phyloP scores from a whole-genome alignment of 495 filamentous ascomycete species.

The Penicillium waksmanii region DNA sequence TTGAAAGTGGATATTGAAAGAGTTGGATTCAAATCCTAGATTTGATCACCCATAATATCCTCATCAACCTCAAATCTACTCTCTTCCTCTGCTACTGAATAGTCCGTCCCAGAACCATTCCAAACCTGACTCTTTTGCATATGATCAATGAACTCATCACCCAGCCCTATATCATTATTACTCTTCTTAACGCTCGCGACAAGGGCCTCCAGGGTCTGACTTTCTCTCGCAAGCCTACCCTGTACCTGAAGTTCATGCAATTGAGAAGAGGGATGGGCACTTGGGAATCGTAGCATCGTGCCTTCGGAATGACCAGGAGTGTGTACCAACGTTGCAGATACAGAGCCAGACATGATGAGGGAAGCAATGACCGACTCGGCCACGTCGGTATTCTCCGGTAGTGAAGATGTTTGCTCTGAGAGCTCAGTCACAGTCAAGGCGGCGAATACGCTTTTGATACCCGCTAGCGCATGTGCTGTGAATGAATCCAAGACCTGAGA shows the following conservation, averaged over 20 bases:
- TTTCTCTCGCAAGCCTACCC: slow-evolving; percentile 38
- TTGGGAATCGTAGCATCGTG: slow-evolving; percentile 43
- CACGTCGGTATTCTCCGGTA: slow-evolving; percentile 47
- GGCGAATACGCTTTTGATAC: slow-evolving; percentile 49
- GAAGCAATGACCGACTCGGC: slow-evolving; percentile 53
- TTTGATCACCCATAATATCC: slow-evolving; percentile 64
- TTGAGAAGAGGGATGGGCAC: slow-evolving; percentile 13
- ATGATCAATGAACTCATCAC: slow-evolving; percentile 57
- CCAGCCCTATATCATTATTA: slow-evolving; percentile 59
- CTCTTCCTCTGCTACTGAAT: slow-evolving; percentile 23
- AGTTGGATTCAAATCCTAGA: not conserved
- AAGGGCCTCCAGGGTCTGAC: slow-evolving; percentile 41
- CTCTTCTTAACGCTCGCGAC: slow-evolving; percentile 49
- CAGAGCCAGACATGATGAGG: slow-evolving; percentile 55
- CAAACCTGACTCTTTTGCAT: slow-evolving; percentile 32
- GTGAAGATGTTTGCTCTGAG: slow-evolving; percentile 37
- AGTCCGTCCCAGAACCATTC: slow-evolving; percentile 8
- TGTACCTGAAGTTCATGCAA: slow-evolving; percentile 50
- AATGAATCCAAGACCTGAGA: slow-evolving; percentile 53
- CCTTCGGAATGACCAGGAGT: slow-evolving; percentile 45
- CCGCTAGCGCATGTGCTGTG: slow-evolving; percentile 47
- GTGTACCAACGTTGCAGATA: slow-evolving; percentile 58
- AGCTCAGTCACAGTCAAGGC: slow-evolving; percentile 52
- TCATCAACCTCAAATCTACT: slow-evolving; percentile 60
- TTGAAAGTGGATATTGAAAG: too few species aligned